These are phyloP conservation scores for Tricholoma bakamatsutake DNA, from an alignment of 768 basidiomycete genomes.

Conservation along the genomic window DNA sequence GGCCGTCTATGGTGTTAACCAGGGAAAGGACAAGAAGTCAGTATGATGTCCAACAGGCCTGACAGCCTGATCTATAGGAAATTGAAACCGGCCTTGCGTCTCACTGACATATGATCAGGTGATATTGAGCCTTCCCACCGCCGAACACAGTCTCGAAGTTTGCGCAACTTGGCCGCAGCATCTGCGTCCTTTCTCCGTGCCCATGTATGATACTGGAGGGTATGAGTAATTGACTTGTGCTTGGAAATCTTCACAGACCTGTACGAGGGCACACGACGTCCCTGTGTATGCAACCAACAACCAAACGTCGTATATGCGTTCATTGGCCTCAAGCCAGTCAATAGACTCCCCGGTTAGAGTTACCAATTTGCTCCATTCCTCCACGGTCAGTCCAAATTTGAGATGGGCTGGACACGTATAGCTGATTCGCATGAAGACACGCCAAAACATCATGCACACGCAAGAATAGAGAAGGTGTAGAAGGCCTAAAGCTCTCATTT, in stretches of 20 bases:
- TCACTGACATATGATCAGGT: constrained; percentile 91
- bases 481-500: constrained; percentile 46
- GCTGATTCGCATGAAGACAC: constrained; percentile 97
- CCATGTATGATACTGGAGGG: constrained; percentile 84
- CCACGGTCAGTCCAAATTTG: constrained; percentile 77
- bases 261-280: constrained; percentile 85
- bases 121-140: constrained; percentile 85
- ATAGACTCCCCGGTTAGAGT: constrained; percentile 73
- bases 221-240: constrained; percentile 1
- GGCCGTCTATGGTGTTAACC: constrained; percentile 53
- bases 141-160: constrained; percentile 77
- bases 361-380: constrained; percentile 74
- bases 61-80: constrained; percentile 10
- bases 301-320: constrained; percentile 81
- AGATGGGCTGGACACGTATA: constrained; percentile 88
- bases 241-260: constrained; percentile 43
- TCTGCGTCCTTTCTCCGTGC: constrained; percentile 74
- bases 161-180: constrained; percentile 68
- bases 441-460: constrained; percentile 95
- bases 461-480: constrained; percentile 86
- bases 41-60: constrained; percentile 5
- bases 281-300: constrained; percentile 82
- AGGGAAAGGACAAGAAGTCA: constrained; percentile 1
- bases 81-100: constrained; percentile 66
- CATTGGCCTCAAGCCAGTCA: constrained; percentile 84